Evolutionary conservation across 176 grass and related monocot genomes (phyloP).

Genomic region (Poa annua): DNA sequence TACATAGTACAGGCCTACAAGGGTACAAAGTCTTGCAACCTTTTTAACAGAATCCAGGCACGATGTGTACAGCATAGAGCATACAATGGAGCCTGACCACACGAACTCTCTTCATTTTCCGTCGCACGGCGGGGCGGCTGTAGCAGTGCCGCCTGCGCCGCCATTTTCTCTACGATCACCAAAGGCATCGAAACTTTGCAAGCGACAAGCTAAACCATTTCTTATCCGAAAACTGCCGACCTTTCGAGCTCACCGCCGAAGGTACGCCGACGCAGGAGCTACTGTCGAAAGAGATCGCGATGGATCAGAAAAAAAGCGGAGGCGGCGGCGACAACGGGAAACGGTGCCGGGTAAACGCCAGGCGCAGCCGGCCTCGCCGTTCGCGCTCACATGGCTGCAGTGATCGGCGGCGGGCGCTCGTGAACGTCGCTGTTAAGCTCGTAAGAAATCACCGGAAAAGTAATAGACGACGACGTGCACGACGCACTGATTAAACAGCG

Average conservation of each 20-base stretch:
- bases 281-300: background rate
- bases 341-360: background rate
- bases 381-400: background rate
- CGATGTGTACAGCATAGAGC: no score
- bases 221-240: background rate
- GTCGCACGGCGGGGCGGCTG: no score
- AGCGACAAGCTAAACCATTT: background rate
- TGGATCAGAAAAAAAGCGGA: background rate
- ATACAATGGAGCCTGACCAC: no score
- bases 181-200: no score
- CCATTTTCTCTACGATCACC: no score
- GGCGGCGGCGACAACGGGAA: background rate
- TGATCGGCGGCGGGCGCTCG: background rate
- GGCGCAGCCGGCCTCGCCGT: background rate
- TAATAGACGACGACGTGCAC: background rate
- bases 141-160: no score
- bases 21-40: no score
- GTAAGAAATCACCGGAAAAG: background rate
- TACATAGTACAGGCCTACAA: no score
- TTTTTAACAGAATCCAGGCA: no score
- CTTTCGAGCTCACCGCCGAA: background rate
- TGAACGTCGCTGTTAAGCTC: background rate
- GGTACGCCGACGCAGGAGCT: background rate
- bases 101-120: no score
- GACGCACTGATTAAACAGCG: background rate